Evolutionary conservation across 1,139 yeast genomes (phyloP).

Genomic region (Scheffersomyces cryptocercus): DNA sequence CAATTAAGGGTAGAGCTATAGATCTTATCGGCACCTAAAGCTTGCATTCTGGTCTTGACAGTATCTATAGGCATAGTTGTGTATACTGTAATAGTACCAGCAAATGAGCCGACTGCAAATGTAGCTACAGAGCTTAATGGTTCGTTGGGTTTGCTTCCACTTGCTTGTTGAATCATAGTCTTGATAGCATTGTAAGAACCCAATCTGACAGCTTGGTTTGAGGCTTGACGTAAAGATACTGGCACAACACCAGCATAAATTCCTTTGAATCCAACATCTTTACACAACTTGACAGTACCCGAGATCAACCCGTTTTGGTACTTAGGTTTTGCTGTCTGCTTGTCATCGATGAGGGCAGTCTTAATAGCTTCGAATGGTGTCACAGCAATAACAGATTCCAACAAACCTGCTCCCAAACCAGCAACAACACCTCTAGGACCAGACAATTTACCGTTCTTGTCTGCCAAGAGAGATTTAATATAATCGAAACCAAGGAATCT

Average conservation of each 20-base stretch:
- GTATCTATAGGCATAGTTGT: constrained; percentile 98
- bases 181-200: constrained; percentile 93
- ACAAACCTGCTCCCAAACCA: constrained; percentile 93
- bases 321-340: constrained; percentile 70
- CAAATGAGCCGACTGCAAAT: constrained; percentile 87
- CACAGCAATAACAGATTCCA: constrained; percentile 90
- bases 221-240: constrained; percentile 92
- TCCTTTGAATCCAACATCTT: constrained; percentile 80
- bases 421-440: constrained; percentile 93
- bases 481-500: constrained; percentile 91
- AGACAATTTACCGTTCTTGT: constrained; percentile 81
- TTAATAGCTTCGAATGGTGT: constrained; percentile 97
- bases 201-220: constrained; percentile 90
- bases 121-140: constrained; percentile 82
- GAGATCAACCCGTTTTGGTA: constrained; percentile 68
- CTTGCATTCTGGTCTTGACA: constrained; percentile 97
- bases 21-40: constrained; percentile 71
- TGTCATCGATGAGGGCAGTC: constrained; percentile 93
- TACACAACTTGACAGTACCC: constrained; percentile 63
- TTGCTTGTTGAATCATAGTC: constrained; percentile 72
- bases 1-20: constrained; percentile 81
- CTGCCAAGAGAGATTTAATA: constrained; percentile 74
- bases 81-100: constrained; percentile 92
- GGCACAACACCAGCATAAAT: constrained; percentile 89
- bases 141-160: constrained; percentile 62